Evolutionary conservation across 2,329 filamentous ascomycete genomes (phyloP).

Genomic region (Hypoxylon sp.): DNA sequence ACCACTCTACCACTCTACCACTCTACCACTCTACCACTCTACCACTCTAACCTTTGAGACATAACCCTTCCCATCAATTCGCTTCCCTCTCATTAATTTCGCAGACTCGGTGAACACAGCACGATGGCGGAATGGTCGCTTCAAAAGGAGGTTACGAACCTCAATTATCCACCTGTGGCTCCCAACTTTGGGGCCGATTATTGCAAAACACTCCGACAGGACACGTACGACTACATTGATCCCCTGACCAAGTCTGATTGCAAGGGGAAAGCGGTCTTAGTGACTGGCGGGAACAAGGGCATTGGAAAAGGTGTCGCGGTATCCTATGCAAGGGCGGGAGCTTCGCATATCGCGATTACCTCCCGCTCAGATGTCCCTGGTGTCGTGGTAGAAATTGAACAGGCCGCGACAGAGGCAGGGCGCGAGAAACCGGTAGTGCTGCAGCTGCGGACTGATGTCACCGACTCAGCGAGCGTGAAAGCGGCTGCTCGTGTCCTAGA

Average conservation of each 20-base stretch:
- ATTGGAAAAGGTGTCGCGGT: constrained; percentile 68
- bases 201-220: constrained; percentile 57
- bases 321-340: constrained; percentile 69
- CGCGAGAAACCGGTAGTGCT: constrained; percentile 59
- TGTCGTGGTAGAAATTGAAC: constrained; percentile 52
- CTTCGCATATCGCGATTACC: constrained; percentile 65
- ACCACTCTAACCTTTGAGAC: background rate
- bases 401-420: constrained; percentile 54
- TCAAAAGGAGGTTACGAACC: constrained; percentile 15
- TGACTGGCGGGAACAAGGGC: constrained; percentile 69
- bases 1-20: background rate
- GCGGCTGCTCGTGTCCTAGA: constrained; percentile 49
- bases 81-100: background rate
- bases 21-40: no score
- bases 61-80: background rate
- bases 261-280: constrained; percentile 60
- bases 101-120: background rate
- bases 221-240: constrained; percentile 69
- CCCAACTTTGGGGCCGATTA: constrained; percentile 45
- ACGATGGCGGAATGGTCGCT: constrained; percentile 32
- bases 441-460: constrained; percentile 58
- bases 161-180: constrained; percentile 37
- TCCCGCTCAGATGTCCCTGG: constrained; percentile 64
- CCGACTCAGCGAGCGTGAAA: constrained; percentile 53
- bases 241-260: constrained; percentile 57